phyloP scores from a whole-genome alignment of 1,284 basidiomycete species.

The Fomitopsis schrenkii region DNA sequence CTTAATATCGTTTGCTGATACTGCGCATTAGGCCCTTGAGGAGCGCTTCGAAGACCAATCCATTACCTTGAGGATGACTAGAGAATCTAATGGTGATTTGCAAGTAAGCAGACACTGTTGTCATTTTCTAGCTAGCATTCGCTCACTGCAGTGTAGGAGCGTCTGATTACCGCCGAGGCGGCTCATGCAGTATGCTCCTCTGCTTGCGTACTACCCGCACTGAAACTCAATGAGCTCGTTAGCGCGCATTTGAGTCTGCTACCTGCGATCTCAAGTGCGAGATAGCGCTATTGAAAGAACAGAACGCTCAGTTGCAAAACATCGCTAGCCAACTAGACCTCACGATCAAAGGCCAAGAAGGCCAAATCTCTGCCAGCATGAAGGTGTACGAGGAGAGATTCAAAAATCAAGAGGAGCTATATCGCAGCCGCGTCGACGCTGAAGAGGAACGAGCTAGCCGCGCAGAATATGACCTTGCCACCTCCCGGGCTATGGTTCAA shows the following conservation, averaged over 20 bases:
- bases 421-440: constrained; percentile 8
- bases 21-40: constrained; percentile 39
- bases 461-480: constrained; percentile 15
- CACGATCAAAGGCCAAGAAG: constrained; percentile 15
- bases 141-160: constrained; percentile 23
- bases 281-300: constrained; percentile 21
- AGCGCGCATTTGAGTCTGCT: constrained; percentile 21
- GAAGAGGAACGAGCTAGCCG: constrained; percentile 17
- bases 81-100: constrained; percentile 49
- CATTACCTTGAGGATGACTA: constrained; percentile 44
- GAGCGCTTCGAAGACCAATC: constrained; percentile 59
- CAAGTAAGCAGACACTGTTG: constrained; percentile 35
- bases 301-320: constrained; percentile 19
- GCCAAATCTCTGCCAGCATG: constrained; percentile 7
- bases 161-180: constrained; percentile 26
- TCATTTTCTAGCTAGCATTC: neutral
- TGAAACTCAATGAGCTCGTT: neutral
- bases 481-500: constrained; percentile 9
- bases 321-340: constrained; percentile 16
- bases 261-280: constrained; percentile 20
- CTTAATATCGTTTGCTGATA: neutral
- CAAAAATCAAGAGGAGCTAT: constrained; percentile 10
- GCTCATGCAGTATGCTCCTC: constrained; percentile 21
- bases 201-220: neutral
- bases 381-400: constrained; percentile 17